Evolutionary conservation across 768 basidiomycete species (phyloP).

Genomic region (Macrolepiota dolichaula): DNA sequence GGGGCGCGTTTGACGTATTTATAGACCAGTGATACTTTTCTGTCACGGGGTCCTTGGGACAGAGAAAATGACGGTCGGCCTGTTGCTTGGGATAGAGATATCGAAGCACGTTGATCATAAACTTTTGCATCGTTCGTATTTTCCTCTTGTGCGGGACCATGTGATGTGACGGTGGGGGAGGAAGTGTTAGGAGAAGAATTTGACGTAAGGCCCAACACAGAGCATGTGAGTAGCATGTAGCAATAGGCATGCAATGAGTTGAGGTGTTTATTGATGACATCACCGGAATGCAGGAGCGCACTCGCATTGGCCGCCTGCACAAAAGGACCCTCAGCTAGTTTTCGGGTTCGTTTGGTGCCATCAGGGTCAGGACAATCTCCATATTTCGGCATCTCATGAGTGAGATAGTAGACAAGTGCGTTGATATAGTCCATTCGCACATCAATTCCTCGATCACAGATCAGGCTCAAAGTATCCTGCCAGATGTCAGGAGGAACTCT

Average conservation of each 20-base stretch:
- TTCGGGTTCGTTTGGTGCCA: slow-evolving; percentile 41
- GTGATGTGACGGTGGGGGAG: slow-evolving; percentile 14
- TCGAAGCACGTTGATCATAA: slow-evolving; percentile 4
- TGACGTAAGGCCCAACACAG: slow-evolving; percentile 50
- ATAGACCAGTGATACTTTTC: slow-evolving; percentile 54
- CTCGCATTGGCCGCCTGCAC: slow-evolving; percentile 44
- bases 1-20: slow-evolving; percentile 33
- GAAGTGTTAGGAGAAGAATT: slow-evolving; percentile 36
- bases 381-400: slow-evolving; percentile 68
- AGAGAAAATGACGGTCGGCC: slow-evolving; percentile 38
- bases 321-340: slow-evolving; percentile 45
- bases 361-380: slow-evolving; percentile 48
- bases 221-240: slow-evolving; percentile 74
- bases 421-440: slow-evolving; percentile 77
- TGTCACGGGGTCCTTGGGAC: slow-evolving; percentile 44
- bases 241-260: slow-evolving; percentile 79
- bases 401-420: slow-evolving; percentile 72
- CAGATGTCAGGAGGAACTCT: slow-evolving; percentile 79
- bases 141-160: neutral
- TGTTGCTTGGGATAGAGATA: slow-evolving; percentile 9
- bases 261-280: slow-evolving; percentile 66
- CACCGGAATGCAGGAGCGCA: slow-evolving; percentile 51
- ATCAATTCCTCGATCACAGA: slow-evolving; percentile 77
- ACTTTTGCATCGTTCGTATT: neutral
- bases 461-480: slow-evolving; percentile 84